Evolutionary conservation across 768 basidiomycete species (phyloP).

Genomic region (Mycena leptocephala): DNA sequence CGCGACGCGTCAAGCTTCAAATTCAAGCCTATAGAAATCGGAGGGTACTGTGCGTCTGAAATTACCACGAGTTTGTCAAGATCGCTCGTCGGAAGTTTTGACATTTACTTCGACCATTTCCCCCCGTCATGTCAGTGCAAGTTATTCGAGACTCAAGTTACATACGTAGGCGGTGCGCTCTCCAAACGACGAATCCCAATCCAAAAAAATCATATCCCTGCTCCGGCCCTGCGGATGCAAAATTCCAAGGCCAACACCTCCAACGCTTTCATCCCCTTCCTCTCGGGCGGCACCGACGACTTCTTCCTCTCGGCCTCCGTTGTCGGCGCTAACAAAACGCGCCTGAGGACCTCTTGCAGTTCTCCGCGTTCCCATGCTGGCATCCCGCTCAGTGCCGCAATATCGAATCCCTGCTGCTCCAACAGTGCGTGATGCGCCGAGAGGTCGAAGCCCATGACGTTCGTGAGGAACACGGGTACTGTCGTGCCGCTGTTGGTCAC

Average conservation of each 20-base stretch:
- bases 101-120: too few species aligned
- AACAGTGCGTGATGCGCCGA: not conserved
- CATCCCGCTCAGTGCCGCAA: not conserved
- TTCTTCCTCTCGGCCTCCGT: not conserved
- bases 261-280: slow-evolving; percentile 3
- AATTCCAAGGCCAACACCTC: slow-evolving; percentile 23
- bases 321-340: not conserved
- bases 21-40: too few species aligned
- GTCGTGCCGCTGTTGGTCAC: not conserved
- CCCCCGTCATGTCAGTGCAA: too few species aligned
- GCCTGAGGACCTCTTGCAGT: not conserved
- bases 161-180: too few species aligned
- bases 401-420: not conserved
- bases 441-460: slow-evolving; percentile 28
- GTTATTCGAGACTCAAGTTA: too few species aligned
- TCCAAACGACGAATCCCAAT: too few species aligned
- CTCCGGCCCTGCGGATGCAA: not conserved
- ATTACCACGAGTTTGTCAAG: too few species aligned
- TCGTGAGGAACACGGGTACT: not conserved
- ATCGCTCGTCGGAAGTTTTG: too few species aligned
- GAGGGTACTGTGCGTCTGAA: too few species aligned
- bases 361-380: not conserved
- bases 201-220: too few species aligned
- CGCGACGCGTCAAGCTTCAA: too few species aligned
- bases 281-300: not conserved